Percentiles rank a stretch among this genome's conserved stretches.
These are phyloP conservation scores for Zoysia japonica DNA, from an alignment of 176 grass and related monocot genomes.

Conservation along the genomic window DNA sequence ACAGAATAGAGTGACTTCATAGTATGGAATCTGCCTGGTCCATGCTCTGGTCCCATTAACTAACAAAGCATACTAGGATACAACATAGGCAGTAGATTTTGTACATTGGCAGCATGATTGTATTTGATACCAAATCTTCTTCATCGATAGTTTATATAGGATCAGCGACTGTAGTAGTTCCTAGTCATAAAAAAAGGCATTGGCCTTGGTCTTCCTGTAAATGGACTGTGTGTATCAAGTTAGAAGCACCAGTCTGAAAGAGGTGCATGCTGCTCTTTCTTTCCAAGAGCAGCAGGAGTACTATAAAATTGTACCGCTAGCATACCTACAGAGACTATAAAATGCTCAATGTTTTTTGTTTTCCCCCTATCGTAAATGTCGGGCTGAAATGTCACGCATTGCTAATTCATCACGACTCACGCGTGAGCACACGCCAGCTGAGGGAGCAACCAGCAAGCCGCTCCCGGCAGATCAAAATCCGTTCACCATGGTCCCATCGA, in stretches of 20 bases:
- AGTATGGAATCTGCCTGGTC: not conserved
- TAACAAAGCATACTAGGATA: conserved; percentile 31
- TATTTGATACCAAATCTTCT: conserved; percentile 27
- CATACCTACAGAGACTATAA: conserved; percentile 30
- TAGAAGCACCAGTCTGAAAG: conserved; percentile 33
- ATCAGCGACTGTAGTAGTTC: conserved; percentile 35
- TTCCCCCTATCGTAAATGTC: not conserved
- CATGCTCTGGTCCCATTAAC: conserved; percentile 7
- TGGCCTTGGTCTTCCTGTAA: conserved; percentile 20
- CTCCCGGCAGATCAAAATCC: no score
- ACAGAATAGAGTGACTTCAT: conserved; percentile 36
- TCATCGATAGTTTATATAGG: conserved; percentile 24
- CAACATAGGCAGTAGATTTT: conserved; percentile 42
- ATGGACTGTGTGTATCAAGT: conserved; percentile 28
- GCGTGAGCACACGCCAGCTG: no score
- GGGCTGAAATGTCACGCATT: no score
- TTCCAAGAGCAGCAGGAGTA: not conserved
- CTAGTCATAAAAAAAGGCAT: not conserved
- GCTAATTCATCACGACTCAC: no score
- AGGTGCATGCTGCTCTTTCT: not conserved
- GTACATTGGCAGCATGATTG: conserved; percentile 44
- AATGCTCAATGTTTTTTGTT: not conserved
- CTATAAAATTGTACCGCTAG: conserved; percentile 38
- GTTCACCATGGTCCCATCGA: no score
- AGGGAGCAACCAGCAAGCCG: no score